Base-by-base conservation (phyloP, 2,329 filamentous ascomycete genomes). In the Aureobasidium zeae region DNA sequence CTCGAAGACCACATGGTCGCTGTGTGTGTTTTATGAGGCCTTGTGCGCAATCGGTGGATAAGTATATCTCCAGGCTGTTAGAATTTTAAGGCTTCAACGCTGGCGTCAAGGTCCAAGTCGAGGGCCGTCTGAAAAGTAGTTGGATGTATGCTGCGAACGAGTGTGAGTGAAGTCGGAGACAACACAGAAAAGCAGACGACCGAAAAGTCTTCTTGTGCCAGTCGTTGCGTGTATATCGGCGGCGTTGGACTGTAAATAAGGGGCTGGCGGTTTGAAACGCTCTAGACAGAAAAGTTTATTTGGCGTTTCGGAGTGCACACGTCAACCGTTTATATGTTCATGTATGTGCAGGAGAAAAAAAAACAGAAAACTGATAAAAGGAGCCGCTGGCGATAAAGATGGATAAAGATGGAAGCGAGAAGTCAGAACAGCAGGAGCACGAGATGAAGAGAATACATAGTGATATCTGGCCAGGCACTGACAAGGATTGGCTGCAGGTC, bases 1-100 rank as follows among this genome's bases (percentile, higher is more conserved):
- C 33, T 28, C 37, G 44, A 49, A 37, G 52, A 53, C 49, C 55
- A 54, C 60, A 62, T 62, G 32, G 39, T 34, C 30, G 39, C 12
- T 43, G 19, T 34, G 13, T 34, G 29, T 21, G 17, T n/a, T n/a
- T 20, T 15, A 30, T 17, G n/a, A 15, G 21, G n/a, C 39, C 21
- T 30, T 33, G 10, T 34, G 30, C 24, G 22, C 24, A 26, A 26
- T 34, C 12, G 9, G 28, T 30, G n/a, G n/a, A n/a, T n/a, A n/a
- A n/a, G n/a, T n/a, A 42, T 21, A 25, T 13, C 25, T 42, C 29
- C 38, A 42, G n/a, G 28, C 30, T 34, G 26, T 43, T 33, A 30
- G 24, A 17, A 13, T 43, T 33, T 34, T 16, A 34, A 21, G 30
- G 29, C 29, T 43, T 42, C 38, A 21, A 43, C 16, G 39, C 8